Base-by-base conservation (phyloP, 2,329 filamentous ascomycete genomes). In the Beauveria bassiana region DNA sequence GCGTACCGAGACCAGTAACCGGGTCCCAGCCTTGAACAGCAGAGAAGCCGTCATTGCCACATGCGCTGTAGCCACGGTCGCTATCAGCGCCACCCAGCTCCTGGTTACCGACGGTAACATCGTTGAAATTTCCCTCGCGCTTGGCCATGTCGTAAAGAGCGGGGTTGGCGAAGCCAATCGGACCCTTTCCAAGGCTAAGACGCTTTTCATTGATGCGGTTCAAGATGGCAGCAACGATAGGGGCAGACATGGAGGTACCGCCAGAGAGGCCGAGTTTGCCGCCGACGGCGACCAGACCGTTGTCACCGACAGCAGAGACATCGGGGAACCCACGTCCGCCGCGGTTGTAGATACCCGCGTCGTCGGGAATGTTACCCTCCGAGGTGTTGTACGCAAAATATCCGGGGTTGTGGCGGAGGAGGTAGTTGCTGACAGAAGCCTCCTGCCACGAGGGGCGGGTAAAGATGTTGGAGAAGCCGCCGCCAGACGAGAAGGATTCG, bases 401-500 rank as follows among this genome's bases (percentile, higher is more conserved):
- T 43, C 55, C 55, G n/a, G 61, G 61, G 61, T 63, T 63, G 45
- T 63, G 61, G 43, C 61, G 61, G 18, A 63, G 62, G 65, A 78
- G 77, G 67, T 73, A 81, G 8, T 66, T 64, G 9, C 68, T 64
- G 5, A 80, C 72, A 10, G 74, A 75, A 0, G 65, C 61, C 18
- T 71, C 67, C 65, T 83, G 81, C 67, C 82, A 83, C 14, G 66
- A 63, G 0, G 81, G 80, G 7, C 78, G 64, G 1, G 71, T 65
- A 61, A 81, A 81, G 64, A 78, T 72, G 66, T 81, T 79, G 61
- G 72, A 75, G 69, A 81, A 81, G 14, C 79, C 79, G 26, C 79
- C 78, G 7, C 77, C 77, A 8, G 73, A 77, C 62, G 75, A 75
- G 68, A 79, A 77, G 3, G 71, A 75, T 65, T 79, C 73, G 65